These are phyloP conservation scores for Podosphaera fusca DNA, from an alignment of 2,329 filamentous ascomycete genomes.

Conservation along the genomic window DNA sequence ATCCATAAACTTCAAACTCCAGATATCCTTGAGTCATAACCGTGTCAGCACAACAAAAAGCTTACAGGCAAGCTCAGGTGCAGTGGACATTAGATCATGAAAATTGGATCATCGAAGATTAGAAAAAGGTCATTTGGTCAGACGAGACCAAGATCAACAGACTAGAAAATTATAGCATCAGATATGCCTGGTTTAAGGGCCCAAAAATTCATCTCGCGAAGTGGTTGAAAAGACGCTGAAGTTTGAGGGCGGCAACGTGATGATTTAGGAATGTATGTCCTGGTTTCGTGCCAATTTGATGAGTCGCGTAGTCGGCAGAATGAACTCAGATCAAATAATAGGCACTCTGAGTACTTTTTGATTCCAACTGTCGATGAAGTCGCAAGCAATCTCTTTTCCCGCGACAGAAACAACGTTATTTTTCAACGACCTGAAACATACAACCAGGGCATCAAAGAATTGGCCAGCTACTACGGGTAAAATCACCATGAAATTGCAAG, in stretches of 20 bases:
- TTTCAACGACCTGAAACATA: too few relatives aligned
- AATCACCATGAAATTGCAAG: too few relatives aligned
- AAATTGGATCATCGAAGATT: too few relatives aligned
- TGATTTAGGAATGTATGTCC: background rate
- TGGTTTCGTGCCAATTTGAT: background rate
- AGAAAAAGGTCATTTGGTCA: too few relatives aligned
- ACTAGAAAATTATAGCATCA: background rate
- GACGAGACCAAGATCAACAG: background rate
- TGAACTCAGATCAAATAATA: background rate
- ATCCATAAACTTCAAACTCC: too few relatives aligned
- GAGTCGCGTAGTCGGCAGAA: background rate
- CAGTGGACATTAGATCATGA: too few relatives aligned
- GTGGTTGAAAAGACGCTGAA: background rate
- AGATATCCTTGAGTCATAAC: too few relatives aligned
- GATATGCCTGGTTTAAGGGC: background rate
- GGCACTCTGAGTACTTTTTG: background rate
- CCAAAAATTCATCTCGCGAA: background rate
- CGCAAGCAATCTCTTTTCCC: background rate
- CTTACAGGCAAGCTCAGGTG: too few relatives aligned
- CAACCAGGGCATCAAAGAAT: too few relatives aligned
- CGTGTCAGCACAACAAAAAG: too few relatives aligned
- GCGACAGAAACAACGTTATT: background rate
- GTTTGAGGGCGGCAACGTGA: background rate
- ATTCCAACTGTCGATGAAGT: background rate
- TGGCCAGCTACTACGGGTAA: too few relatives aligned